phyloP scores from a whole-genome alignment of 352 stramenopile species.

The Phytophthora kernoviae region DNA sequence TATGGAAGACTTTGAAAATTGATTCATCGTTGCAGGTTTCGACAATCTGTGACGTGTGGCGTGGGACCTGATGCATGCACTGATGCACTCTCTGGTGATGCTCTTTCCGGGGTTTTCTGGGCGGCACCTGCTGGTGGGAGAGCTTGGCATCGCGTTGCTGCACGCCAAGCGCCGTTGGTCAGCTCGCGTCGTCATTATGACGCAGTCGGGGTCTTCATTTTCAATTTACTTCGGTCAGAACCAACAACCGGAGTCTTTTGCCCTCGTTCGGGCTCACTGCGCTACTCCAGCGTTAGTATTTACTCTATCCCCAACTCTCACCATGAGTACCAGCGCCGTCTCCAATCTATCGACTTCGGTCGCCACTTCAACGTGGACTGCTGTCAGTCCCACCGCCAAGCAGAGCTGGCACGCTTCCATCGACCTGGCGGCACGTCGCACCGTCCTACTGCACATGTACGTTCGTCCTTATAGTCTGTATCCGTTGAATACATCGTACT shows the following conservation, averaged over 20 bases:
- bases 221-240: constrained; percentile 33
- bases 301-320: constrained; percentile 8
- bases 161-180: constrained; percentile 17
- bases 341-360: background rate
- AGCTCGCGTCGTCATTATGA: constrained; percentile 23
- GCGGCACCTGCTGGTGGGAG: constrained; percentile 31
- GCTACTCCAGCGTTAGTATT: constrained; percentile 27
- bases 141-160: constrained; percentile 10
- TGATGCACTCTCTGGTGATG: constrained; percentile 9
- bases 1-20: too few species aligned
- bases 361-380: constrained; percentile 12
- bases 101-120: constrained; percentile 27
- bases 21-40: too few species aligned
- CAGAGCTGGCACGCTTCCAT: constrained; percentile 51
- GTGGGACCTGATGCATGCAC: background rate
- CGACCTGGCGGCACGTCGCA: constrained; percentile 43
- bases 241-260: too few species aligned
- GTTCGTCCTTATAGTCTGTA: background rate
- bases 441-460: constrained; percentile 65
- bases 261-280: constrained; percentile 27
- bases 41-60: constrained; percentile 1
- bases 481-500: background rate
- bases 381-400: constrained; percentile 9
- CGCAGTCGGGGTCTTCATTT: constrained; percentile 15
- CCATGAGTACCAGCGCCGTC: constrained; percentile 25